A percentile compares a stretch with the other conserved stretches of the same genome.
Conservation (phyloP, 179 eudicot species). For the Beta lomatogona region DNA sequence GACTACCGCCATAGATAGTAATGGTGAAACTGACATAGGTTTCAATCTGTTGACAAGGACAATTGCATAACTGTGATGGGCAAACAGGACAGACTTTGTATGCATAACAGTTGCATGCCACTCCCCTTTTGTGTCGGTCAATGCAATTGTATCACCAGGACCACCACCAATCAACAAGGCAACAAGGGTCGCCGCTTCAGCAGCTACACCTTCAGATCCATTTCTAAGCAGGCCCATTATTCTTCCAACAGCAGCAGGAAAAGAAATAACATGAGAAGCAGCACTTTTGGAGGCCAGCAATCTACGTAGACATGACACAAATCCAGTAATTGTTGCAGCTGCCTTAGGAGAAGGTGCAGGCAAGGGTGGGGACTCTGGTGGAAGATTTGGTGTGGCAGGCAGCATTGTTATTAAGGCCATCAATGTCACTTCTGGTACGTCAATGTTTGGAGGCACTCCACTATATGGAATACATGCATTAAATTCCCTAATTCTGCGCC, state of each 20-base stretch:
- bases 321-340: constrained; percentile 96
- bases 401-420: constrained; percentile 99
- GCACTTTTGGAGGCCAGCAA: constrained; percentile 90
- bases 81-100: constrained; percentile 88
- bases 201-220: constrained; percentile 97
- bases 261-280: constrained; percentile 96
- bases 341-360: constrained; percentile 99
- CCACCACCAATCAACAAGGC: constrained; percentile 99
- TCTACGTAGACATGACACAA: constrained; percentile 85
- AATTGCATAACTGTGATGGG: constrained; percentile 63
- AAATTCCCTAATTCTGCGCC: constrained; percentile 99
- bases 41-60: constrained; percentile 90
- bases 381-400: constrained; percentile 92
- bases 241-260: constrained; percentile 99
- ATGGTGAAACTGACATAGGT: constrained; percentile 91
- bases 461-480: constrained; percentile 88
- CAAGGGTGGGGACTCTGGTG: constrained; percentile 92
- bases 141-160: constrained; percentile 70
- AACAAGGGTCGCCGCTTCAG: constrained; percentile 90
- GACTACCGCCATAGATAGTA: constrained; percentile 89
- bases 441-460: constrained; percentile 85
- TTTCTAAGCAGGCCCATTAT: constrained; percentile 97
- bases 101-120: constrained; percentile 94
- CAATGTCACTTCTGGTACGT: constrained; percentile 96
- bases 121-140: constrained; percentile 88